Conservation (phyloP, 768 basidiomycete genomes). For the Cyclocybe cylindracea region DNA sequence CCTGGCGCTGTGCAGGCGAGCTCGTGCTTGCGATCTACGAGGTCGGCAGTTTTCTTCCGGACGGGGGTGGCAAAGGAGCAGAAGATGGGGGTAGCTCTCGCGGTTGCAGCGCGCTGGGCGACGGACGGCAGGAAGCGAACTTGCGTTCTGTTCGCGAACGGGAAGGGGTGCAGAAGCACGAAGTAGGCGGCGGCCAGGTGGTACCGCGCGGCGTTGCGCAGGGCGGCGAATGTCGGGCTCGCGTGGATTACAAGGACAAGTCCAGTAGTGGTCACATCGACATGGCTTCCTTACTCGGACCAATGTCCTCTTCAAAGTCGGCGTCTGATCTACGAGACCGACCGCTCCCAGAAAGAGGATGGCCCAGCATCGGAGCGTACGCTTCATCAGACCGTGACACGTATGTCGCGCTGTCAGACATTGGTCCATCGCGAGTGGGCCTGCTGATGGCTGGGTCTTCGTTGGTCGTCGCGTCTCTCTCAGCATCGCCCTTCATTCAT, state of each 20-base stretch:
- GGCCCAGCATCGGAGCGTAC: constrained; percentile 45
- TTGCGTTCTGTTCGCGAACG: constrained; percentile 86
- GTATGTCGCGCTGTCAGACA: constrained; percentile 70
- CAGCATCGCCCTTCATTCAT: constrained; percentile 70
- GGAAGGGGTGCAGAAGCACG: constrained; percentile 86
- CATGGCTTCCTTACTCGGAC: too few relatives aligned
- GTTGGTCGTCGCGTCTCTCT: constrained; percentile 50
- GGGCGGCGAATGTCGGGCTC: constrained; percentile 82
- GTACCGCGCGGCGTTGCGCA: constrained; percentile 81
- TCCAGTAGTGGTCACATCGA: constrained; percentile 43
- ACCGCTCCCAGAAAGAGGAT: constrained; percentile 33
- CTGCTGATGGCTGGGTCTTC: constrained; percentile 47
- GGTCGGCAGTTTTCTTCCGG: constrained; percentile 88
- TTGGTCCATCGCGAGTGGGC: constrained; percentile 55
- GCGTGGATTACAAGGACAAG: constrained; percentile 95
- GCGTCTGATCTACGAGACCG: constrained; percentile 75
- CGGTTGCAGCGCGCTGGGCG: constrained; percentile 83
- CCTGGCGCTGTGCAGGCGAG: constrained; percentile 53
- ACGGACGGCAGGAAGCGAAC: constrained; percentile 86
- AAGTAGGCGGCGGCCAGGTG: constrained; percentile 84
- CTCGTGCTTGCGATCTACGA: constrained; percentile 89
- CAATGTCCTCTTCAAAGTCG: too few relatives aligned
- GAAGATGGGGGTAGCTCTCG: constrained; percentile 89
- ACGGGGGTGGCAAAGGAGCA: constrained; percentile 83
- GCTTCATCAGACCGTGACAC: constrained; percentile 50